Evolutionary conservation across 352 stramenopile species (phyloP).

Genomic region (Globisporangium cederbergense): DNA sequence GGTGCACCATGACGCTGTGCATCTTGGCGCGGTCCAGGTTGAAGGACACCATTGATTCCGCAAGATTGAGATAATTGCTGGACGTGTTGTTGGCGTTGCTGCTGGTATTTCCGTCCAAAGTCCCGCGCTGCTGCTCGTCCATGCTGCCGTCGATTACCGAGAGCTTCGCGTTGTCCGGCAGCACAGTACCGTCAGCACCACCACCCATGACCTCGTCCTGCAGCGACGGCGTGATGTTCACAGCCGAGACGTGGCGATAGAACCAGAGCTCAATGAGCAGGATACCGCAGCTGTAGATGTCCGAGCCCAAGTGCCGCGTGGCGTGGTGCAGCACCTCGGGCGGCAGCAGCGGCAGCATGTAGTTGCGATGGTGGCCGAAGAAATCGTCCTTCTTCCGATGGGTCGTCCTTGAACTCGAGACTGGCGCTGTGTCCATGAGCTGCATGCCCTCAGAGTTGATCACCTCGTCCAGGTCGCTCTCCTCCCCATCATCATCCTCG

Average conservation of each 20-base stretch:
- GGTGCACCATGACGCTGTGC: slow-evolving; percentile 37
- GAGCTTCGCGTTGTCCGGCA: slow-evolving; percentile 5
- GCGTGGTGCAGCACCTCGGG: slow-evolving; percentile 42
- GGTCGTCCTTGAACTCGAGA: not conserved
- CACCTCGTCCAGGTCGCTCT: slow-evolving; percentile 21
- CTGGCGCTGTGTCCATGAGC: slow-evolving; percentile 28
- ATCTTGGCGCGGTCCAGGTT: slow-evolving; percentile 13
- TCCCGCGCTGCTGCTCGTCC: not conserved
- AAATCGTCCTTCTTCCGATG: slow-evolving; percentile 5
- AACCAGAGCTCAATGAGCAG: slow-evolving; percentile 60
- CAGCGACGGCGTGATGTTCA: slow-evolving; percentile 21
- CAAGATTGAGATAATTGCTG: not conserved
- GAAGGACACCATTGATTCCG: slow-evolving; percentile 6
- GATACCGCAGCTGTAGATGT: slow-evolving; percentile 61
- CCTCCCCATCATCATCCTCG: slow-evolving; percentile 18
- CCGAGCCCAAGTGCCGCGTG: slow-evolving; percentile 30
- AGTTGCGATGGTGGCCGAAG: slow-evolving; percentile 9
- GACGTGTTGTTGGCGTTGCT: not conserved
- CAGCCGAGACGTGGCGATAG: slow-evolving; percentile 37
- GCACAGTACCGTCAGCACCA: slow-evolving; percentile 1
- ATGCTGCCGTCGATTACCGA: slow-evolving; percentile 12
- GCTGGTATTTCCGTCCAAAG: not conserved
- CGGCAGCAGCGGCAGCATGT: slow-evolving; percentile 38
- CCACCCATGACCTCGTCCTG: slow-evolving; percentile 15
- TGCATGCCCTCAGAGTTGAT: slow-evolving; percentile 31